Conservation (phyloP, 805 yeast genomes). For the Zygoascus tannicola region DNA sequence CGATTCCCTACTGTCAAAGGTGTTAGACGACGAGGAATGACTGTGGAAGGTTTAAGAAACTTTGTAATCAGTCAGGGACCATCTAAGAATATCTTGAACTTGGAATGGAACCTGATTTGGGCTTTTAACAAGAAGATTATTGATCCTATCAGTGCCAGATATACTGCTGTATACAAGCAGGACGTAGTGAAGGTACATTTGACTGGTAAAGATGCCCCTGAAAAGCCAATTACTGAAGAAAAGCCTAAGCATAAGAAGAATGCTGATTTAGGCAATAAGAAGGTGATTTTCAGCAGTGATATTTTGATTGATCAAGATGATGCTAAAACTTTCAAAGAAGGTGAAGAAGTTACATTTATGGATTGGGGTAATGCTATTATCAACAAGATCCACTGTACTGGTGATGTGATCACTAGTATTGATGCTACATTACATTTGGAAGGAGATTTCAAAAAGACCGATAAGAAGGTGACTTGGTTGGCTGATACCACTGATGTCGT, state of each 20-base stretch:
- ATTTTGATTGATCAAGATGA: slow-evolving; percentile 81
- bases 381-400: slow-evolving; percentile 55
- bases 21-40: slow-evolving; percentile 99
- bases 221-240: slow-evolving; percentile 50
- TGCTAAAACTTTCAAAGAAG: slow-evolving; percentile 60
- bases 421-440: slow-evolving; percentile 79
- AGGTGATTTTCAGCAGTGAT: slow-evolving; percentile 54
- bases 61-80: slow-evolving; percentile 96
- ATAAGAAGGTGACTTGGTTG: slow-evolving; percentile 91
- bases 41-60: slow-evolving; percentile 92
- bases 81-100: slow-evolving; percentile 88
- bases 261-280: slow-evolving; percentile 78
- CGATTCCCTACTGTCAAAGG: slow-evolving; percentile 99
- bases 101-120: slow-evolving; percentile 98
- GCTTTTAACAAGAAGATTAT: slow-evolving; percentile 93
- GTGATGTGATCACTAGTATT: slow-evolving; percentile 45
- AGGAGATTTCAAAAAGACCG: slow-evolving; percentile 95
- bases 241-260: slow-evolving; percentile 94
- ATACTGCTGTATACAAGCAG: slow-evolving; percentile 60
- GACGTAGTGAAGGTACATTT: slow-evolving; percentile 65
- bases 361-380: slow-evolving; percentile 96
- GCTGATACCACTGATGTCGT: slow-evolving; percentile 69
- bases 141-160: slow-evolving; percentile 96
- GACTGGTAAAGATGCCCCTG: slow-evolving; percentile 47
- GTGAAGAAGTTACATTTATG: slow-evolving; percentile 95